Evolutionary conservation across 2,329 filamentous ascomycete species (phyloP), one percentile per base, ranked within the genome.

Genomic region (Claviceps digitariae): DNA sequence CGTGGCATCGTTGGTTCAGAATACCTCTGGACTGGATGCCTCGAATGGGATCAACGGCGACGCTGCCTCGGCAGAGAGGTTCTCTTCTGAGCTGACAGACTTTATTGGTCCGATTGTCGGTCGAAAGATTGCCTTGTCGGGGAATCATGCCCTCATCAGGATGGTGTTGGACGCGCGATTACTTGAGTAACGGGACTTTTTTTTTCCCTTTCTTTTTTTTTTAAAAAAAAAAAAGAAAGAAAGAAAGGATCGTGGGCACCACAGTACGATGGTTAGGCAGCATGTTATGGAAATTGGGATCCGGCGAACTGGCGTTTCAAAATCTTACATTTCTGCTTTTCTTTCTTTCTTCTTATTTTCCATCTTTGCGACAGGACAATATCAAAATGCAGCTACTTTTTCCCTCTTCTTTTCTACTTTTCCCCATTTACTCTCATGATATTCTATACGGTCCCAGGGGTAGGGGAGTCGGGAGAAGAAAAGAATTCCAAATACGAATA

Each of bases 21-120:
- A 62, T 2, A 57, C 64, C 2, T 57, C 64, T 29, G 60, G 65
- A 17, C 56, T 64, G 9, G 62, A 67, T 9, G 34, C 40, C 10
- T 61, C 67, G 52, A 70, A 74, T 51, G 69, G 69, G 1, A 64
- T 72, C 21, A 71, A 74, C 40, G 72, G 71, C 3, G 63, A 60
- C 45, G 45, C 8, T 31, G 27, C 17, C 7, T 55, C 61, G 1
- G 54, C 57, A 1, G 69, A 72, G 10, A 61, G 64, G 1, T 72
- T 79, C 52, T 61, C 65, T 0, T 62, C 67, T 7, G 71, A 78
- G 52, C 66, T 82, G 3, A 71, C 71, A 34, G 77, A 78, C 1
- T 81, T 81, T 51, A 62, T 82, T 7, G 79, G 79, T 0, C 71
- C 77, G 6, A 75, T 74, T 44, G 67, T 82, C 3, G 78, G 75